Percentiles rank a stretch among this genome's conserved stretches.
Evolutionary conservation across 1,284 basidiomycete genomes (phyloP).

Genomic region (Peniophora sp.): DNA sequence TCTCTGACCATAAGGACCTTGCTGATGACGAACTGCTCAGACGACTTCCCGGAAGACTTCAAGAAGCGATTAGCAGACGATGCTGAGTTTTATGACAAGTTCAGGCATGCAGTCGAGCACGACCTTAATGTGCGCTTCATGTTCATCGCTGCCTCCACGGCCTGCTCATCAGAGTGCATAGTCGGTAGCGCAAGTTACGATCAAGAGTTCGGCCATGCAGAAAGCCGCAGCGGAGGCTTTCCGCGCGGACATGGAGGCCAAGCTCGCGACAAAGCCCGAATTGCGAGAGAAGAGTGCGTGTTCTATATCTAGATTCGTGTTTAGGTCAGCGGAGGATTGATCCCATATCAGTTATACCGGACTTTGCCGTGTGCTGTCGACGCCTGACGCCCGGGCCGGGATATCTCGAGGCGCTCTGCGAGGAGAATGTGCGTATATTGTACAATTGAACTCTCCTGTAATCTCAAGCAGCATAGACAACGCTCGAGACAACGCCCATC

Average conservation of each 20-base stretch:
- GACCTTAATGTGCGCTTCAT: constrained; percentile 41
- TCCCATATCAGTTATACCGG: constrained; percentile 8
- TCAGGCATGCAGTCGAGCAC: constrained; percentile 41
- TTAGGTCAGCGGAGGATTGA: no score
- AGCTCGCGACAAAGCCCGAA: constrained; percentile 47
- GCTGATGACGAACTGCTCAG: constrained; percentile 18
- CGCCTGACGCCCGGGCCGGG: constrained; percentile 59
- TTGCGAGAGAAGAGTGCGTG: constrained; percentile 48
- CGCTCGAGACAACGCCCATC: constrained; percentile 40
- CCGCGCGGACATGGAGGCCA: constrained; percentile 39
- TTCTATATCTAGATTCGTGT: no score
- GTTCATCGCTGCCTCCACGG: background rate
- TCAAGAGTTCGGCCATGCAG: constrained; percentile 36
- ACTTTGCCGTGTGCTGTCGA: constrained; percentile 17
- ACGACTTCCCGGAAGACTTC: constrained; percentile 47
- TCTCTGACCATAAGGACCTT: background rate
- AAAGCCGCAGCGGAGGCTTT: constrained; percentile 30
- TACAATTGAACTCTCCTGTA: background rate
- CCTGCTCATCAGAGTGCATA: no score
- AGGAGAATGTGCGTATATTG: constrained; percentile 44
- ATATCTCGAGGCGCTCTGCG: constrained; percentile 54
- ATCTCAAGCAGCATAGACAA: constrained; percentile 30
- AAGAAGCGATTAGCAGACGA: constrained; percentile 36
- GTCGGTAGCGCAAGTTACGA: constrained; percentile 37
- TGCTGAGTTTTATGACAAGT: constrained; percentile 38